Evolutionary conservation across 116 monocot species (phyloP).

Genomic region (Zostera marina): DNA sequence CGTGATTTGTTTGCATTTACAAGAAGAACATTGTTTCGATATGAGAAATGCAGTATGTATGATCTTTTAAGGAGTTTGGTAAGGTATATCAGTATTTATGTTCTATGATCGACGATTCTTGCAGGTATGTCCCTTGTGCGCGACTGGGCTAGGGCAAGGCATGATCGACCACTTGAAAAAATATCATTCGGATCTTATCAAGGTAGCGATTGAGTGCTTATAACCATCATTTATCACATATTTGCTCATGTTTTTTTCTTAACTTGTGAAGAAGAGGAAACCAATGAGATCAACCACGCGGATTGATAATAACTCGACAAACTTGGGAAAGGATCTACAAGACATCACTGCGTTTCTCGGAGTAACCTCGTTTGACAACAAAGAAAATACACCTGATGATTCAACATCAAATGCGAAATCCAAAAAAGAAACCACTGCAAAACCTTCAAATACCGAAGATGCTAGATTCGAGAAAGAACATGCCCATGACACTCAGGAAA

Average conservation of each 20-base stretch:
- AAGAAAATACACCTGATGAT: conserved; percentile 5
- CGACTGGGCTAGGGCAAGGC: conserved; percentile 23
- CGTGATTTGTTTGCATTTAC: neutral
- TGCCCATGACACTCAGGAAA: neutral
- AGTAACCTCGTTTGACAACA: conserved; percentile 2
- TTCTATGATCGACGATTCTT: conserved; percentile 1
- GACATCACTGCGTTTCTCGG: conserved; percentile 17
- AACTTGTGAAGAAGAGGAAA: neutral
- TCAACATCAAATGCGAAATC: neutral
- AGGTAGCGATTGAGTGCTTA: conserved; percentile 12
- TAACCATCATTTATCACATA: neutral
- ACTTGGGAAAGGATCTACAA: conserved; percentile 7
- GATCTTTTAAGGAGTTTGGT: neutral
- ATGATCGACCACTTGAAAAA: conserved; percentile 27
- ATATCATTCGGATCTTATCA: conserved; percentile 24
- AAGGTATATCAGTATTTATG: too few species aligned
- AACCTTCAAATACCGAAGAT: neutral
- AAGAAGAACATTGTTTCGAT: conserved; percentile 4
- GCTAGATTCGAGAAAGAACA: neutral
- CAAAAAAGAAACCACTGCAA: neutral
- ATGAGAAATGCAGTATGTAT: conserved; percentile 5
- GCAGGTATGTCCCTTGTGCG: conserved; percentile 40
- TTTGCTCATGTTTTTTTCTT: neutral
- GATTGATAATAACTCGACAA: conserved; percentile 3
- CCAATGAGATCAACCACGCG: neutral